These are phyloP conservation scores for Batkoa obscura DNA, from an alignment of 371 early-diverging fungal genomes.

Conservation along the genomic window DNA sequence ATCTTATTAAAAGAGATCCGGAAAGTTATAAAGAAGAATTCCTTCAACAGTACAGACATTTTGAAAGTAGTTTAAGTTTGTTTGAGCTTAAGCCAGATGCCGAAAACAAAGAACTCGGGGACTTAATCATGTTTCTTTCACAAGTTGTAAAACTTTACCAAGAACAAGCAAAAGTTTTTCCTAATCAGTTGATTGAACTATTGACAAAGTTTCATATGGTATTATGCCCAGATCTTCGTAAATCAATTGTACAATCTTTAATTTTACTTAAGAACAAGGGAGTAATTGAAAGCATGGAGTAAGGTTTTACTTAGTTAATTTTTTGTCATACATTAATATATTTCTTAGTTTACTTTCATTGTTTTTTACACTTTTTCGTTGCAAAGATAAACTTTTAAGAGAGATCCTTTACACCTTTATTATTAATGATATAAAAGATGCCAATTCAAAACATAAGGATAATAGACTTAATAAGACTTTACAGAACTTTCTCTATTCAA, in stretches of 20 bases:
- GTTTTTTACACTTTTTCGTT: constrained; percentile 85
- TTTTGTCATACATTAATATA: background rate
- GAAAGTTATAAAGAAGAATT: constrained; percentile 85
- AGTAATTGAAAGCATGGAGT: constrained; percentile 38
- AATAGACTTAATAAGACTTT: constrained; percentile 88
- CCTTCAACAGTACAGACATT: constrained; percentile 78
- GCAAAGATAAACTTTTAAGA: constrained; percentile 76
- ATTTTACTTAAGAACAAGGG: constrained; percentile 77
- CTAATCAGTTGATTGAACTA: constrained; percentile 59
- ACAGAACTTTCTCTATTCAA: constrained; percentile 89
- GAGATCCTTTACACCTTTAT: constrained; percentile 75
- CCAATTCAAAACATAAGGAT: constrained; percentile 82
- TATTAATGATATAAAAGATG: constrained; percentile 78
- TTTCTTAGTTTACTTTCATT: constrained; percentile 47
- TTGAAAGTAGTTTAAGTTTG: constrained; percentile 63
- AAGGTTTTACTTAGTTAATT: constrained; percentile 7
- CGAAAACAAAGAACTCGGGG: constrained; percentile 60
- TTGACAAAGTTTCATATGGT: constrained; percentile 55
- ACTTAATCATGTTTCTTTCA: constrained; percentile 67
- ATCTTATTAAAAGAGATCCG: constrained; percentile 87
- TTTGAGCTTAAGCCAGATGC: constrained; percentile 76
- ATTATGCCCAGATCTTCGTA: constrained; percentile 63
- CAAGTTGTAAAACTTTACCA: constrained; percentile 76
- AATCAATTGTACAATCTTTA: constrained; percentile 71
- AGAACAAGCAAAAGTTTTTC: constrained; percentile 51